These are phyloP conservation scores for Nothophoma quercina DNA, from an alignment of 2,329 filamentous ascomycete species.

Conservation along the genomic window DNA sequence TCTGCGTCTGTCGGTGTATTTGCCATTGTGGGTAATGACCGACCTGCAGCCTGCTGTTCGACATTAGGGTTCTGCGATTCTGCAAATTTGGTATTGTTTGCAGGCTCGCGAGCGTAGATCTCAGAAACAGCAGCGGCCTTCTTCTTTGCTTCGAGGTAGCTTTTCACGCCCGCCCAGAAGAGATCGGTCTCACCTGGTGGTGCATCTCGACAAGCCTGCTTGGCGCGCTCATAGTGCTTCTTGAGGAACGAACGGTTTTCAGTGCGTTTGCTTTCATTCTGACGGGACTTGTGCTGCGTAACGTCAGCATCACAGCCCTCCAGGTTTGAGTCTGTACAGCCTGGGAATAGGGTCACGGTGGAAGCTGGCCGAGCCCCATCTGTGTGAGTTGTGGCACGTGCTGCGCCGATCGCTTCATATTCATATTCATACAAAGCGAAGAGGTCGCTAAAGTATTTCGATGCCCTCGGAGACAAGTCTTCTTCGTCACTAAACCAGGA, in stretches of 20 bases:
- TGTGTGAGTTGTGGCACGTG: neutral
- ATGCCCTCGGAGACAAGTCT: conserved; percentile 2
- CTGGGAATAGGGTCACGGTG: neutral
- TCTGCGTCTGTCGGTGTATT: neutral
- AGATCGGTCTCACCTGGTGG: conserved; percentile 39
- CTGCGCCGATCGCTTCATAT: neutral
- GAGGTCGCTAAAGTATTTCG: neutral
- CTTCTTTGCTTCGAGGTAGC: conserved; percentile 17
- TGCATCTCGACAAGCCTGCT: conserved; percentile 30
- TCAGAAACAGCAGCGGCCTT: neutral
- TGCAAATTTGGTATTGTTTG: too few species aligned
- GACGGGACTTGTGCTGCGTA: neutral
- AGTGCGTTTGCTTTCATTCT: neutral
- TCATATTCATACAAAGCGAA: neutral
- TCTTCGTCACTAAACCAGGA: neutral
- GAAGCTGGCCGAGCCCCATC: neutral
- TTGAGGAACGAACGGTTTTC: conserved; percentile 1
- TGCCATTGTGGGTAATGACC: neutral
- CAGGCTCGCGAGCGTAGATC: neutral
- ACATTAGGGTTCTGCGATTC: too few species aligned
- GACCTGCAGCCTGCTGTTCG: neutral
- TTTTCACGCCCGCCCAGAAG: conserved; percentile 28
- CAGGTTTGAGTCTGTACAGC: neutral
- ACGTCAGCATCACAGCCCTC: neutral
- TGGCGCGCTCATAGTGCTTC: conserved; percentile 19